phyloP scores from a whole-genome alignment of 2,329 filamentous ascomycete species.

The Xylariomycetidae sp. region DNA sequence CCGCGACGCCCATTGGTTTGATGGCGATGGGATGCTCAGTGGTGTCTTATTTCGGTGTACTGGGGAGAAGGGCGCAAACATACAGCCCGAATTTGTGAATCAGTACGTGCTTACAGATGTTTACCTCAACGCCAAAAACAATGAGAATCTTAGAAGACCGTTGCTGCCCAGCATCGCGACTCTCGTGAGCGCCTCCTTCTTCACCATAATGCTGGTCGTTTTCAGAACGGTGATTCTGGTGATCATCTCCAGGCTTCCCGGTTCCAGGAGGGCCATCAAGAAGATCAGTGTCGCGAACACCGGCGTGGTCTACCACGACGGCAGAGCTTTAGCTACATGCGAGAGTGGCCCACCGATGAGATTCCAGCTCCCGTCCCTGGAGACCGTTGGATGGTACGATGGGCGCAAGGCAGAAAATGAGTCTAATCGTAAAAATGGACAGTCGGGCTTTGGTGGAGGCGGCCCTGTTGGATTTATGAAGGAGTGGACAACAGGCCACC shows the following conservation, averaged over 20 bases:
- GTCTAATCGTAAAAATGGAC: conserved; percentile 17
- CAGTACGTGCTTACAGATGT: conserved; percentile 66
- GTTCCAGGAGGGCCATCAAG: conserved; percentile 52
- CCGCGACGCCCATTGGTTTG: conserved; percentile 68
- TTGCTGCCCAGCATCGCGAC: conserved; percentile 65
- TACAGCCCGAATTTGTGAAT: conserved; percentile 63
- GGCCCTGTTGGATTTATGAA: conserved; percentile 58
- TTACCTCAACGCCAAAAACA: conserved; percentile 49
- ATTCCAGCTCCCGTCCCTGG: conserved; percentile 56
- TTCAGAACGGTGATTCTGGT: conserved; percentile 54
- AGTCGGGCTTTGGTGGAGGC: conserved; percentile 46
- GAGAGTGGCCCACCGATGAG: conserved; percentile 68
- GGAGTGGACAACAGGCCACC: conserved; percentile 68
- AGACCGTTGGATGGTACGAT: conserved; percentile 69
- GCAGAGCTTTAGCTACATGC: conserved; percentile 63
- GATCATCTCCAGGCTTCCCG: conserved; percentile 52
- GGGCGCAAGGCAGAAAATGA: conserved; percentile 52
- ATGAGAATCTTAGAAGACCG: conserved; percentile 43
- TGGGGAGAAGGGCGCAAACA: conserved; percentile 30
- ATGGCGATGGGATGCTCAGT: conserved; percentile 70
- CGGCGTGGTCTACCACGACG: conserved; percentile 61
- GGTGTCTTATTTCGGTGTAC: conserved; percentile 55
- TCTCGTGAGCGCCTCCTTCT: conserved; percentile 53
- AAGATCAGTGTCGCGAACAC: conserved; percentile 71
- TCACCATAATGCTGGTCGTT: conserved; percentile 46